A percentile compares a stretch with the other conserved stretches of the same genome.
Conservation (phyloP, 257 asterid species). For the Solanum pennellii region DNA sequence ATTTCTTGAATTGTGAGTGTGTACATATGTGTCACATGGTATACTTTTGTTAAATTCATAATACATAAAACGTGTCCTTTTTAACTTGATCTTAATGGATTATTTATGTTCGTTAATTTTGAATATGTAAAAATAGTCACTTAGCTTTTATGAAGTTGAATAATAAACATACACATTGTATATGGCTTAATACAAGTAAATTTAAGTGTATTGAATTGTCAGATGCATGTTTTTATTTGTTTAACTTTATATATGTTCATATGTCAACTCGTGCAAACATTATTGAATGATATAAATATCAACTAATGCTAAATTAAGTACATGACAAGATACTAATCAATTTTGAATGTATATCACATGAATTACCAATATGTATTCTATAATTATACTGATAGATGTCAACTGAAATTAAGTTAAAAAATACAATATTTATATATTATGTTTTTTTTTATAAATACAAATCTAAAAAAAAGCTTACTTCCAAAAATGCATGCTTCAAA, state of each 20-base stretch:
- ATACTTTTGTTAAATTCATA: not conserved
- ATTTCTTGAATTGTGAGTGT: constrained; percentile 2
- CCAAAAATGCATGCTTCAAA: constrained; percentile 38
- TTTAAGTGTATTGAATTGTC: not conserved
- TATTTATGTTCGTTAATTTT: not conserved
- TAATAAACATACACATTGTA: not conserved
- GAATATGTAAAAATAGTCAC: not conserved
- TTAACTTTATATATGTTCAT: not conserved
- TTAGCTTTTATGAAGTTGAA: not conserved
- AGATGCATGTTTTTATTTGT: not conserved
- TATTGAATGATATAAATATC: not conserved
- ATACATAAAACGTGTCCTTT: not conserved
- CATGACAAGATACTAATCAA: not conserved
- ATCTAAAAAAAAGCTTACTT: constrained; percentile 1
- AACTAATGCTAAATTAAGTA: not conserved
- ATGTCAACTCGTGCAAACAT: not conserved
- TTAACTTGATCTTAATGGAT: not conserved
- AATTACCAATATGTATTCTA: not conserved
- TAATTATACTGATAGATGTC: too few species aligned
- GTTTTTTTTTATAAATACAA: too few species aligned
- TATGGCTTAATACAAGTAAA: not conserved
- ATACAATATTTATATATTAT: too few species aligned
- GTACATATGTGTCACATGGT: constrained; percentile 1
- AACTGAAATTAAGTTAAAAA: too few species aligned
- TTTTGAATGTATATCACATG: not conserved